phyloP scores from a whole-genome alignment of 495 filamentous ascomycete genomes.

The Penicillium verhagenii region DNA sequence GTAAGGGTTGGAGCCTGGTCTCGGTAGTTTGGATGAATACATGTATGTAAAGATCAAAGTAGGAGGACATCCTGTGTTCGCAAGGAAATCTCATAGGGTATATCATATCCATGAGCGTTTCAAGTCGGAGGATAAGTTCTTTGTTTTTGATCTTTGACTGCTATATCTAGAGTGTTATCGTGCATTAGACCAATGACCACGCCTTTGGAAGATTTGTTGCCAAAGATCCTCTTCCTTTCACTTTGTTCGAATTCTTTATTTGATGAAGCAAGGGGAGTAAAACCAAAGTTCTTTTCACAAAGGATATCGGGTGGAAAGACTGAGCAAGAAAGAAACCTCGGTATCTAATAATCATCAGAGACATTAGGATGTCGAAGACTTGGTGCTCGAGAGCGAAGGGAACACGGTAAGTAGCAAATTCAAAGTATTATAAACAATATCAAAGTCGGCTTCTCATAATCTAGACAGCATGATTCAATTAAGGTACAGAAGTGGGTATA shows the following conservation, averaged over 20 bases:
- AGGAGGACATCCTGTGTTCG: no score
- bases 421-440: background rate
- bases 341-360: background rate
- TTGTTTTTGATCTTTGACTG: background rate
- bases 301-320: background rate
- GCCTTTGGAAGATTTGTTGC: background rate
- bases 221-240: background rate
- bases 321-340: background rate
- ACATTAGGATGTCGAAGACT: background rate
- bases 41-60: background rate
- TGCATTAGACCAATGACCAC: background rate
- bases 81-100: no score
- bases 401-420: background rate
- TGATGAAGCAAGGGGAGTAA: no score
- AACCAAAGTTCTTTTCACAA: no score
- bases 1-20: background rate
- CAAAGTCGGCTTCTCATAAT: background rate
- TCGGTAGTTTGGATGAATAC: no score
- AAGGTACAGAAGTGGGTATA: slow-evolving; percentile 18
- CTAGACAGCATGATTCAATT: background rate
- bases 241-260: background rate
- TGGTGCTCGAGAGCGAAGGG: background rate
- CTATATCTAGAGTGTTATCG: no score
- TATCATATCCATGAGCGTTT: background rate
- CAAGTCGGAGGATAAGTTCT: background rate